These are phyloP conservation scores for Cladosporium oxysporum DNA, from an alignment of 2,329 filamentous ascomycete species.

Conservation along the genomic window DNA sequence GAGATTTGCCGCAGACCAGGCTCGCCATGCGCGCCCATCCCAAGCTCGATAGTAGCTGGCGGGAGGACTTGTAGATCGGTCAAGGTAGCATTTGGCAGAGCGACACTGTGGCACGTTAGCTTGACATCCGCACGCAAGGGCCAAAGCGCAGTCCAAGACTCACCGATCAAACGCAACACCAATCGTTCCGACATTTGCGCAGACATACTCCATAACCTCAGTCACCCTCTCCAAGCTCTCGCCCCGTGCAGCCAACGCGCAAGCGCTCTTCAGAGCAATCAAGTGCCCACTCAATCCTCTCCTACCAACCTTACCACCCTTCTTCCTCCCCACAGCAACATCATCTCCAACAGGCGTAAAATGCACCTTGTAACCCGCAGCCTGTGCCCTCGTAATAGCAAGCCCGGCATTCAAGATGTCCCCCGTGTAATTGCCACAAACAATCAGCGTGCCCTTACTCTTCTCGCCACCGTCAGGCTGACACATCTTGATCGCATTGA, in stretches of 20 bases:
- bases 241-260: constrained; percentile 49
- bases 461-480: constrained; percentile 48
- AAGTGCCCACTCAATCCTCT: constrained; percentile 64
- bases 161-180: constrained; percentile 40
- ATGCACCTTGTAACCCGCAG: constrained; percentile 55
- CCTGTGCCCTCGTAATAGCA: constrained; percentile 59
- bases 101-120: constrained; percentile 30
- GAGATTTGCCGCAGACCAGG: constrained; percentile 60
- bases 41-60: constrained; percentile 60
- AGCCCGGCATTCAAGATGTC: constrained; percentile 65
- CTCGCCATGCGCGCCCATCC: constrained; percentile 68
- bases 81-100: constrained; percentile 52
- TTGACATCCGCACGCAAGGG: not conserved
- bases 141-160: constrained; percentile 4
- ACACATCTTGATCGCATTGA: constrained; percentile 58
- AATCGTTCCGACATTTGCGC: constrained; percentile 39
- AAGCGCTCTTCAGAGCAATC: constrained; percentile 61
- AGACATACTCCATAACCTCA: constrained; percentile 42
- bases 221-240: constrained; percentile 37
- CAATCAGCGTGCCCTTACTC: constrained; percentile 55
- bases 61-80: constrained; percentile 61
- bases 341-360: constrained; percentile 67
- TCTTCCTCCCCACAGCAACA: constrained; percentile 61
- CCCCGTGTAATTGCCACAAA: constrained; percentile 67
- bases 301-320: constrained; percentile 59